Conservation (phyloP, 2,329 filamentous ascomycete species). For the Aspergillus calidoustus region DNA sequence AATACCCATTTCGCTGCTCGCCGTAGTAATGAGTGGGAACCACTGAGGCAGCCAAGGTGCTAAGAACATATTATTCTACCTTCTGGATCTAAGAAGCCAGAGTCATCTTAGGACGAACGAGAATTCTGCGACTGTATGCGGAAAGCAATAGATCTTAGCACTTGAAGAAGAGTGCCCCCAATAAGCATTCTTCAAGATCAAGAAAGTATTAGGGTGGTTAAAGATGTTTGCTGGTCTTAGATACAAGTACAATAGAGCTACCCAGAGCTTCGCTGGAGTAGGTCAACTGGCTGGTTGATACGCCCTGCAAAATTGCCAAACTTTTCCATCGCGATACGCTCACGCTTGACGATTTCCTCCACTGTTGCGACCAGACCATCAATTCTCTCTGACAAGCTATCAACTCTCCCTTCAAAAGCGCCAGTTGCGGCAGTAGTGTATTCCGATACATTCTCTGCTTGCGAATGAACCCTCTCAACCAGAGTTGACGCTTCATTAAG, state of each 20-base stretch:
- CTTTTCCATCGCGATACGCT: constrained; percentile 5
- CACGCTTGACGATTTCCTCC: constrained; percentile 5
- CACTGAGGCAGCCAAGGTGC: too few species aligned
- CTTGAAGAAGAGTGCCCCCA: too few species aligned
- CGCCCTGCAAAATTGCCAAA: constrained; percentile 4
- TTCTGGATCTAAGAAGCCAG: too few species aligned
- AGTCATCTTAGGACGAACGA: too few species aligned
- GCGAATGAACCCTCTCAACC: background rate
- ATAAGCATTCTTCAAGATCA: too few species aligned
- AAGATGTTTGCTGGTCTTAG: too few species aligned
- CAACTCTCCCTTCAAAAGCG: background rate
- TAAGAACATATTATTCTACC: too few species aligned
- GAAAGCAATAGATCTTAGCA: too few species aligned
- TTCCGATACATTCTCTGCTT: background rate
- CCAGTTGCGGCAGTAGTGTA: background rate
- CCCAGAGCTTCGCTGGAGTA: background rate
- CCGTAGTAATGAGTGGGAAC: too few species aligned
- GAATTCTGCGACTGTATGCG: too few species aligned
- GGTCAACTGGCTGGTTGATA: background rate
- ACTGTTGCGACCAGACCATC: constrained; percentile 1
- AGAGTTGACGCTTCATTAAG: constrained; percentile 2
- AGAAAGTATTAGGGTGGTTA: too few species aligned
- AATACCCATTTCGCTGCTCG: too few species aligned
- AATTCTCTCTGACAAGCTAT: constrained; percentile 1
- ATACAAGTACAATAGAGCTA: background rate